Percentiles rank a stretch among this genome's conserved stretches.
These are phyloP conservation scores for Ampelocalamus luodianensis DNA, from an alignment of 176 grass and related monocot species.

Conservation along the genomic window DNA sequence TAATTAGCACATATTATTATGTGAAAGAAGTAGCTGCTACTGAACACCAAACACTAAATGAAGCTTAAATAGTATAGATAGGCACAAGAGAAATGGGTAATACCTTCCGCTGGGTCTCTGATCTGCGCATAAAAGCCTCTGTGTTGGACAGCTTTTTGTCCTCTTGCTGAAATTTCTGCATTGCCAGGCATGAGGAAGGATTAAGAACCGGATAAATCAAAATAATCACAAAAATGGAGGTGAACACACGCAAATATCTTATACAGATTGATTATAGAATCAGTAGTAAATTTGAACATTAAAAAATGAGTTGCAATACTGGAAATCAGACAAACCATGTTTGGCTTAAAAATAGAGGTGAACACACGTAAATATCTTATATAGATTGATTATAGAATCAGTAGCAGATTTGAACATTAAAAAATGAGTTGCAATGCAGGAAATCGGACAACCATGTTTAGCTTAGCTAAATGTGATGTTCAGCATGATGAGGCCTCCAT, in stretches of 20 bases:
- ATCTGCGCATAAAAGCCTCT: conserved; percentile 90
- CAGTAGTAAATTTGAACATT: neutral
- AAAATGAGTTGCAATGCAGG: neutral
- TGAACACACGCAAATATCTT: conserved; percentile 18
- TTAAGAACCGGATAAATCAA: conserved; percentile 25
- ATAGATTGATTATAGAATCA: neutral
- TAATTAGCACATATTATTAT: conserved; percentile 4
- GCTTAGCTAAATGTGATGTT: neutral
- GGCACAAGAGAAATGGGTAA: conserved; percentile 16
- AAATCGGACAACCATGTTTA: neutral
- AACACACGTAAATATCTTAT: conserved; percentile 16
- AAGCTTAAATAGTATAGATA: conserved; percentile 4
- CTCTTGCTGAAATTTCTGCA: conserved; percentile 99
- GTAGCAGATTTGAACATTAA: neutral
- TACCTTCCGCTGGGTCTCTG: conserved; percentile 83
- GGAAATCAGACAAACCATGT: neutral
- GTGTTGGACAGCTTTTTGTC: conserved; percentile 72
- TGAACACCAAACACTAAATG: neutral
- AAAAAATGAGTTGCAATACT: neutral
- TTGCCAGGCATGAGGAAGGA: conserved; percentile 19
- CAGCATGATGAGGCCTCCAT: neutral
- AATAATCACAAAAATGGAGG: neutral
- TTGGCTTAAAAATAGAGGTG: neutral
- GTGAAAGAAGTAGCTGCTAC: neutral
- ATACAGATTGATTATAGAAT: neutral